These are phyloP conservation scores for California macrophylla DNA, from an alignment of 441 rosid genomes.

Conservation along the genomic window DNA sequence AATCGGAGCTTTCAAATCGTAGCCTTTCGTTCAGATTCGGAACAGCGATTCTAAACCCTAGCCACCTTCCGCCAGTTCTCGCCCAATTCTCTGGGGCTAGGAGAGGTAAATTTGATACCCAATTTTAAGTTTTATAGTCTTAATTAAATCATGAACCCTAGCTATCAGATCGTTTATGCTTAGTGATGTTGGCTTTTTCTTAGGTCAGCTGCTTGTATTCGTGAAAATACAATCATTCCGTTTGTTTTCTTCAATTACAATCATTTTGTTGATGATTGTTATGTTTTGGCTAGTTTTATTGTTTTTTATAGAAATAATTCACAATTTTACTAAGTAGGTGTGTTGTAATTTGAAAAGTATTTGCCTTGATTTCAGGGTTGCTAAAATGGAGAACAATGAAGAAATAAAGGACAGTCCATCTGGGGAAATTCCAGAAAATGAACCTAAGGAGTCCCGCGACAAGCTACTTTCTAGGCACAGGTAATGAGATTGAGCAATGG, in stretches of 20 bases:
- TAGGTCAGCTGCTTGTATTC: background rate
- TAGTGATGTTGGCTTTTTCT: background rate
- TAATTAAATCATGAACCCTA: background rate
- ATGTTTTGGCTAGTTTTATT: too few relatives aligned
- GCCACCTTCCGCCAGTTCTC: background rate
- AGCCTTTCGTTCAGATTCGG: background rate
- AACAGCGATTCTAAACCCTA: background rate
- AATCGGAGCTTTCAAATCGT: background rate
- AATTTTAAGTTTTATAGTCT: background rate
- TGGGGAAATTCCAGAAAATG: background rate
- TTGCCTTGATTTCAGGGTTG: background rate
- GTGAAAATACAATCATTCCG: background rate
- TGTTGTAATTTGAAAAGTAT: background rate
- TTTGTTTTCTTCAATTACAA: background rate
- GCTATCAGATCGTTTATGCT: background rate
- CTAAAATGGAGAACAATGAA: background rate
- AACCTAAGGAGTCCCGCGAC: background rate
- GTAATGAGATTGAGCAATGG: background rate
- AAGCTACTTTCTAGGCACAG: background rate
- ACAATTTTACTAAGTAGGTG: background rate
- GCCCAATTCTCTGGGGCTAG: background rate
- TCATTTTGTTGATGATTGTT: too few relatives aligned
- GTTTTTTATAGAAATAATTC: background rate
- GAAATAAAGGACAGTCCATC: background rate
- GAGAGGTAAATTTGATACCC: background rate